Evolutionary conservation across 495 filamentous ascomycete species (phyloP).

Genomic region (Xeromyces bisporus): DNA sequence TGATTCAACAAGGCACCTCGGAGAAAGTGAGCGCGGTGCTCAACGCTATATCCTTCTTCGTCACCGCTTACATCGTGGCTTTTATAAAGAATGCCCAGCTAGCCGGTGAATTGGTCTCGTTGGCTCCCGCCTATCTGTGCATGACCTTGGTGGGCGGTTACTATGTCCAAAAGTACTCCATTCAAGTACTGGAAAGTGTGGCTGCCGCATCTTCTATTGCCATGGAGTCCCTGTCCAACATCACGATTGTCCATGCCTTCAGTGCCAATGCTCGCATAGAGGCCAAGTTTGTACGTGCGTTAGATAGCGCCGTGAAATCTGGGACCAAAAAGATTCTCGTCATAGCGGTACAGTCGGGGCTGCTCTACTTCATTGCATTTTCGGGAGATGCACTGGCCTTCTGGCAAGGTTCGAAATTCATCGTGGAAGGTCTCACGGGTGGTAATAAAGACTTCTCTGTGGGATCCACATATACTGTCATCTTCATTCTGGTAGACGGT

Average conservation of each 20-base stretch:
- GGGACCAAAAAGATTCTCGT: slow-evolving; percentile 42
- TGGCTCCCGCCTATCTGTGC: slow-evolving; percentile 47
- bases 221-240: slow-evolving; percentile 29
- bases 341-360: slow-evolving; percentile 43
- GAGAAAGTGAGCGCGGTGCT: slow-evolving; percentile 51
- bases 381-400: slow-evolving; percentile 48
- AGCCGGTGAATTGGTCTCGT: slow-evolving; percentile 29
- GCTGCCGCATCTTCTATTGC: slow-evolving; percentile 32
- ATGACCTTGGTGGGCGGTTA: slow-evolving; percentile 46
- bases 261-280: slow-evolving; percentile 32
- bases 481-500: slow-evolving; percentile 50
- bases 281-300: slow-evolving; percentile 31
- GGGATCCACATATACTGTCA: slow-evolving; percentile 46
- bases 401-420: slow-evolving; percentile 42
- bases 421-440: slow-evolving; percentile 30
- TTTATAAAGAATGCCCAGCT: slow-evolving; percentile 38
- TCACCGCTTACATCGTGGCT: slow-evolving; percentile 45
- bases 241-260: slow-evolving; percentile 34
- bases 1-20: slow-evolving; percentile 43
- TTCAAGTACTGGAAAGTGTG: slow-evolving; percentile 31
- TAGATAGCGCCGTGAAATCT: slow-evolving; percentile 28
- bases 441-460: slow-evolving; percentile 22
- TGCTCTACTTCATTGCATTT: slow-evolving; percentile 50
- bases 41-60: slow-evolving; percentile 40
- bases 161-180: slow-evolving; percentile 42